These are phyloP conservation scores for Ceratocystis lukuohia DNA, from an alignment of 2,329 filamentous ascomycete species.

Conservation along the genomic window DNA sequence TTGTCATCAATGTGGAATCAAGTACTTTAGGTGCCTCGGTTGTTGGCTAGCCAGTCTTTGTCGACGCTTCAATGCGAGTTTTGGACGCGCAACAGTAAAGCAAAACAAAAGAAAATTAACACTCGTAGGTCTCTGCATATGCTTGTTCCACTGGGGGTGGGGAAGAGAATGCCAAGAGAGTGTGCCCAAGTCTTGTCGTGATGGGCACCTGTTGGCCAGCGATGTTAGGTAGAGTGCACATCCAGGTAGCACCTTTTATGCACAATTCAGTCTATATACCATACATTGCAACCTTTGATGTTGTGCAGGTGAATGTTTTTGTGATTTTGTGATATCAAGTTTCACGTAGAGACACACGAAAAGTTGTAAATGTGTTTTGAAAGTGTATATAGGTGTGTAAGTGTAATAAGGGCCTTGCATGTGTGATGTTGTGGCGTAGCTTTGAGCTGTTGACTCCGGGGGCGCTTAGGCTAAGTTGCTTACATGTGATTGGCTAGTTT, in stretches of 20 bases:
- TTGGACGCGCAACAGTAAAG: neutral
- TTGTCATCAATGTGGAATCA: neutral
- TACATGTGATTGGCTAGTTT: constrained; percentile 10
- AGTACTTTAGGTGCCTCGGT: neutral
- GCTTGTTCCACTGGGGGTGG: neutral
- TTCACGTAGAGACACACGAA: neutral
- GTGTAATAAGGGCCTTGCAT: neutral
- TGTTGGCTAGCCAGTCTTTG: neutral
- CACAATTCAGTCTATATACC: neutral
- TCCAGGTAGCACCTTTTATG: neutral
- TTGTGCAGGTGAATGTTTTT: neutral
- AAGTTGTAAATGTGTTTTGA: neutral
- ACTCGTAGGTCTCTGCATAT: neutral
- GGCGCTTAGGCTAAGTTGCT: constrained; percentile 6
- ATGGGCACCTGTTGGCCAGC: neutral
- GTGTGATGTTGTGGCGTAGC: constrained; percentile 1
- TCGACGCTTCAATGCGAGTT: neutral
- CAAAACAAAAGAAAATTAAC: neutral
- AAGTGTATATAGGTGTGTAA: neutral
- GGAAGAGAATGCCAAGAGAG: neutral
- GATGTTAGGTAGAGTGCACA: neutral
- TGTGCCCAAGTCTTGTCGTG: neutral
- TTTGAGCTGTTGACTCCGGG: neutral
- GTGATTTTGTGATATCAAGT: neutral
- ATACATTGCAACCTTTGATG: neutral